Conservation (phyloP, 345 rosid genomes). For the Populus alba region DNA sequence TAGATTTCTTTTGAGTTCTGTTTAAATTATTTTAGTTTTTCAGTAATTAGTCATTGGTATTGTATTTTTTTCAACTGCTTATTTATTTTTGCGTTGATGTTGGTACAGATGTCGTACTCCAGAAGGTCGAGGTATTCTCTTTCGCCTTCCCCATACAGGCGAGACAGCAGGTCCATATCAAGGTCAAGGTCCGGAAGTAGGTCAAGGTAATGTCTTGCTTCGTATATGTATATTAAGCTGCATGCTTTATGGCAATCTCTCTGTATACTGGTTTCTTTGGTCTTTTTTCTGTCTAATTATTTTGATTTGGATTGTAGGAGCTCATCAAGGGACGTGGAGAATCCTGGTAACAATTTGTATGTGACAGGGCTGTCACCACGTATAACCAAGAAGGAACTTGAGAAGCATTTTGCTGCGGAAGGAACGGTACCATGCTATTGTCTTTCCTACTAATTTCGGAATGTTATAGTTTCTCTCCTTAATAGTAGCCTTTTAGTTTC, state of each 20-base stretch:
- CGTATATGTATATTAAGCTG: not conserved
- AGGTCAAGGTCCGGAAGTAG: constrained; percentile 43
- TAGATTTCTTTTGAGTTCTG: not conserved
- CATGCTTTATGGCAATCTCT: not conserved
- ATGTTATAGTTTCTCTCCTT: not conserved
- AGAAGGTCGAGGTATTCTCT: constrained; percentile 62
- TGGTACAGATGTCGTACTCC: constrained; percentile 71
- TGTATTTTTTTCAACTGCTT: not conserved
- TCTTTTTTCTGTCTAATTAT: not conserved
- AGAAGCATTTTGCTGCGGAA: constrained; percentile 64
- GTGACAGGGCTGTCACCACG: constrained; percentile 88
- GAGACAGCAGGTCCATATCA: constrained; percentile 49
- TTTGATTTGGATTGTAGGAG: constrained; percentile 45
- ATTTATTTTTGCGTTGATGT: not conserved
- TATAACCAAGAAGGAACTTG: constrained; percentile 69
- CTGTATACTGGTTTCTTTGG: not conserved
- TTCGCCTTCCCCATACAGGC: constrained; percentile 53
- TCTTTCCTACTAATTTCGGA: not conserved
- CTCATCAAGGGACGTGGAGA: constrained; percentile 57
- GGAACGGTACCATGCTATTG: constrained; percentile 45
- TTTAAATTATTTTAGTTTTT: not conserved
- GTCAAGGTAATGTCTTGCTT: constrained; percentile 46
- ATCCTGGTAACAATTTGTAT: constrained; percentile 90
- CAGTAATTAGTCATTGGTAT: not conserved
- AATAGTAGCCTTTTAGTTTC: not conserved